These are phyloP conservation scores for Mycena sp. DNA, from an alignment of 1,284 basidiomycete species.

Conservation along the genomic window DNA sequence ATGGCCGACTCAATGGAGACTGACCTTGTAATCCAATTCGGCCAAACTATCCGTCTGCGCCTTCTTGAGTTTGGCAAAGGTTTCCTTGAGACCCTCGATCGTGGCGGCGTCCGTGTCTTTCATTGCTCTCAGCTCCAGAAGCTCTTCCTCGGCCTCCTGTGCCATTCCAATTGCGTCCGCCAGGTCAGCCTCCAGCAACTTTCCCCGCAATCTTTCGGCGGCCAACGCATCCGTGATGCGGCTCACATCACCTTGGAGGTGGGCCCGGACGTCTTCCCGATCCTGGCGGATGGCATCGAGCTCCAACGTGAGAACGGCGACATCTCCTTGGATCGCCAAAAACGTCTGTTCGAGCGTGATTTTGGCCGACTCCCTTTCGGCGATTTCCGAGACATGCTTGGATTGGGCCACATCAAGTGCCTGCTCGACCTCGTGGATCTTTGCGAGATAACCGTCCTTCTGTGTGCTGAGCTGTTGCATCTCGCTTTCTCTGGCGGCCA, in stretches of 20 bases:
- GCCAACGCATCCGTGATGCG: constrained; percentile 28
- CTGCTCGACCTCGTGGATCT: constrained; percentile 1
- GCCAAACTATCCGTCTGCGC: constrained; percentile 45
- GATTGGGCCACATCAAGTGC: background rate
- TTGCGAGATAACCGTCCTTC: background rate
- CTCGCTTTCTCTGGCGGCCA: background rate
- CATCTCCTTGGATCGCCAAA: constrained; percentile 5
- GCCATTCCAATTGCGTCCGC: constrained; percentile 31
- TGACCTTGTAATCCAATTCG: constrained; percentile 46
- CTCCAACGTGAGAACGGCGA: constrained; percentile 5
- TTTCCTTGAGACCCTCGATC: constrained; percentile 46
- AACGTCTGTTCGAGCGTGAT: constrained; percentile 5
- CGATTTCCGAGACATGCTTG: constrained; percentile 9
- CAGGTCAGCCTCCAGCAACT: constrained; percentile 39
- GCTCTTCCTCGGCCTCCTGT: constrained; percentile 43
- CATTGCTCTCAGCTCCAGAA: constrained; percentile 40
- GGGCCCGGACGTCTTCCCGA: background rate
- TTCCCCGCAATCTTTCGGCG: constrained; percentile 31
- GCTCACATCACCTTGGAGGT: constrained; percentile 15
- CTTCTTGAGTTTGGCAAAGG: constrained; percentile 43
- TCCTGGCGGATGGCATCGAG: background rate
- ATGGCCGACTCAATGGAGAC: background rate
- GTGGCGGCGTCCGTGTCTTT: constrained; percentile 48
- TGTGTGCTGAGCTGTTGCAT: background rate
- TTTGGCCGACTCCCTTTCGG: constrained; percentile 1